Evolutionary conservation across 768 basidiomycete species (phyloP).

Genomic region (Asterophora parasitica): DNA sequence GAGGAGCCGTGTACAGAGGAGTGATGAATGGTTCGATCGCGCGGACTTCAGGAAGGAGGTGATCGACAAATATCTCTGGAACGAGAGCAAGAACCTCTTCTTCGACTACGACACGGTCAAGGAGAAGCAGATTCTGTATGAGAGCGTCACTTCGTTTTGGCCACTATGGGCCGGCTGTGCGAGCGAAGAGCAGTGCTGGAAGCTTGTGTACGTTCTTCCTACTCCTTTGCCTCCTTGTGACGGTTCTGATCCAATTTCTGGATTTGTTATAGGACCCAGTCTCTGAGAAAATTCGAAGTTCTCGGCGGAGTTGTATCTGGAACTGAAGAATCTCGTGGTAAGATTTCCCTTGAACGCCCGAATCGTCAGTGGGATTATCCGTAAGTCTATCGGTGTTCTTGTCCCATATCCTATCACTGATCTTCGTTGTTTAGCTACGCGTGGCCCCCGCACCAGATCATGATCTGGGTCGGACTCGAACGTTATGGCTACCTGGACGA

Average conservation of each 20-base stretch:
- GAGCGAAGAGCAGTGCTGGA: constrained; percentile 91
- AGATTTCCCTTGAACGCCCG: constrained; percentile 91
- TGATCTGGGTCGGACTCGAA: constrained; percentile 96
- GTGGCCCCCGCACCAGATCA: constrained; percentile 97
- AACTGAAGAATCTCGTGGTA: constrained; percentile 93
- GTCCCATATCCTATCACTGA: constrained; percentile 13
- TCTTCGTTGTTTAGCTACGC: constrained; percentile 49
- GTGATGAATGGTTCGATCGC: constrained; percentile 90
- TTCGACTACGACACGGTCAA: constrained; percentile 94
- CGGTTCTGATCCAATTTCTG: constrained; percentile 15
- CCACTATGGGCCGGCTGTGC: constrained; percentile 97
- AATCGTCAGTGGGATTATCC: constrained; percentile 99
- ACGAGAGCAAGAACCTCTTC: constrained; percentile 90
- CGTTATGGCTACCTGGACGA: constrained; percentile 95
- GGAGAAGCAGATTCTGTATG: constrained; percentile 89
- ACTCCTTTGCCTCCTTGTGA: not conserved
- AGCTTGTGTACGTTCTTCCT: constrained; percentile 70
- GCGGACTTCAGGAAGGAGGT: constrained; percentile 77
- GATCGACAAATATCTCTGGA: constrained; percentile 97
- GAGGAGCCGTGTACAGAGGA: constrained; percentile 56
- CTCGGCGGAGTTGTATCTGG: constrained; percentile 94
- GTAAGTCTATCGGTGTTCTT: constrained; percentile 39
- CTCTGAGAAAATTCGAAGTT: constrained; percentile 93
- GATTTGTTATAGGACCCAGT: constrained; percentile 54
- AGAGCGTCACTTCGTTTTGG: constrained; percentile 97